phyloP scores from a whole-genome alignment of 345 rosid genomes.

The Moricandia arvensis region DNA sequence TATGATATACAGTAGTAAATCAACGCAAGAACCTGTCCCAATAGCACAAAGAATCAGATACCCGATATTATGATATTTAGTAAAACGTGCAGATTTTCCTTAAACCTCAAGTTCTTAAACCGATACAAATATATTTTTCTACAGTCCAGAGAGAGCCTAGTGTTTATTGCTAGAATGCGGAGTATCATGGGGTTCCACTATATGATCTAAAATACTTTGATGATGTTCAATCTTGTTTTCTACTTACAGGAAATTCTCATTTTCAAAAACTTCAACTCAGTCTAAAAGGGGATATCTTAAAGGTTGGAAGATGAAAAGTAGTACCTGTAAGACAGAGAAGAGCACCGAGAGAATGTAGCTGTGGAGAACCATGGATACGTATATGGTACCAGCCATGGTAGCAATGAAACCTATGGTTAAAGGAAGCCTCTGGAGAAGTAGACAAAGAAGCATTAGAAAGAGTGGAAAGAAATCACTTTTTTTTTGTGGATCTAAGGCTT shows the following conservation, averaged over 20 bases:
- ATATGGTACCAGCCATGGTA: conserved; percentile 85
- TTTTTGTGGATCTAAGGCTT: background rate
- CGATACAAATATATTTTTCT: background rate
- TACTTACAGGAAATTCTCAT: background rate
- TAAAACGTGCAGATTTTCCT: background rate
- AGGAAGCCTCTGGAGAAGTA: conserved; percentile 75
- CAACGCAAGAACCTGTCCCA: conserved; percentile 49
- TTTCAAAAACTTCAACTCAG: background rate
- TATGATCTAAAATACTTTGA: background rate
- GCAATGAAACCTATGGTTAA: conserved; percentile 77
- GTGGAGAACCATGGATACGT: conserved; percentile 92
- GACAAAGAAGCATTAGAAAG: conserved; percentile 6
- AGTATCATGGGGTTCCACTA: background rate
- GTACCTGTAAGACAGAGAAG: conserved; percentile 88
- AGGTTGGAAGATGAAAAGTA: background rate
- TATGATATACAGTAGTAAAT: conserved; percentile 40
- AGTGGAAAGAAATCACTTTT: background rate
- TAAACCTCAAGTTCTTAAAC: background rate
- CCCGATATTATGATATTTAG: background rate
- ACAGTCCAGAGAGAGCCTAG: background rate
- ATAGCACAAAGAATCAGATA: conserved; percentile 17
- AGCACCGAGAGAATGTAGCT: conserved; percentile 89
- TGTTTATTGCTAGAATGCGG: background rate
- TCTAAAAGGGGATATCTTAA: background rate
- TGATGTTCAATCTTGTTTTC: background rate